These are phyloP conservation scores for Solanum hybrid DNA, from an alignment of 305 asterid genomes.

Conservation along the genomic window DNA sequence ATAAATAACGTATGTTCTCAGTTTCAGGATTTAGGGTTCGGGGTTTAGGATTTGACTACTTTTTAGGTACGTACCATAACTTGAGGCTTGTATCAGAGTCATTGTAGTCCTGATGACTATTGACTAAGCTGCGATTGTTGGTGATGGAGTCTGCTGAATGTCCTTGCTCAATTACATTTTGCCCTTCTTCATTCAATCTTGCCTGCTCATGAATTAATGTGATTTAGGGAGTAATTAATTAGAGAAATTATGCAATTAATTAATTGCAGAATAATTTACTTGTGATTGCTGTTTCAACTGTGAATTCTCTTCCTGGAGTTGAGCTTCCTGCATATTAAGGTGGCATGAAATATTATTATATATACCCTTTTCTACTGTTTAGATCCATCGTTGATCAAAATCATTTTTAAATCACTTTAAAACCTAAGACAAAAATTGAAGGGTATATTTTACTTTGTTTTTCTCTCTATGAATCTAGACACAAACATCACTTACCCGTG, in stretches of 20 bases:
- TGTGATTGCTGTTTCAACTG: constrained; percentile 32
- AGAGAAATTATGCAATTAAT: background rate
- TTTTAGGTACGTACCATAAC: constrained; percentile 33
- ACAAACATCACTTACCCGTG: background rate
- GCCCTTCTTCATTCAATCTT: constrained; percentile 2
- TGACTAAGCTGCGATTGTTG: constrained; percentile 14
- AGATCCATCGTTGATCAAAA: background rate
- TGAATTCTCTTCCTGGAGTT: constrained; percentile 41
- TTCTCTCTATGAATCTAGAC: background rate
- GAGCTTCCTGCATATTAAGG: constrained; percentile 41
- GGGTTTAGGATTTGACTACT: background rate
- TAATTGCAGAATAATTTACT: background rate
- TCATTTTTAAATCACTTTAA: background rate
- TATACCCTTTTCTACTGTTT: background rate
- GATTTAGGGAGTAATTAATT: background rate
- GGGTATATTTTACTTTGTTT: background rate
- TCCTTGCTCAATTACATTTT: constrained; percentile 22
- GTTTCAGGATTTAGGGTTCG: background rate
- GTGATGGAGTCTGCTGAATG: constrained; percentile 32
- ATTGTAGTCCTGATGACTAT: constrained; percentile 13
- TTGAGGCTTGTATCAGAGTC: constrained; percentile 44
- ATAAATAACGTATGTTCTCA: no score
- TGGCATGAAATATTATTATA: background rate
- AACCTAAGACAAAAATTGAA: background rate
- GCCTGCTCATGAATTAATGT: background rate